These are phyloP conservation scores for Aegilops tauschii DNA, from an alignment of 176 grass and related monocot species.

Conservation along the genomic window DNA sequence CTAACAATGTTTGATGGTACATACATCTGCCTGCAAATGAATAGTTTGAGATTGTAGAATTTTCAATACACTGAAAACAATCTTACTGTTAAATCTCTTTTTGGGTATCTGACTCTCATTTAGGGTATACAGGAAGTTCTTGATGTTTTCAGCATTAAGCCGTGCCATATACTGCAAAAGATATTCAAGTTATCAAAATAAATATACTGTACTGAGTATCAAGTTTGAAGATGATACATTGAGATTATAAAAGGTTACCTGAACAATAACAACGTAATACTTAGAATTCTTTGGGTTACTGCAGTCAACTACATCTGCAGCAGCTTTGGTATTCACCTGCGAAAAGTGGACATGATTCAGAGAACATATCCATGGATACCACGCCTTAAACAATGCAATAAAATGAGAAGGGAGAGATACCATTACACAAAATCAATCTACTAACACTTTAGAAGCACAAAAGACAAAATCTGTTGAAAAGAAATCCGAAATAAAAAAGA, in stretches of 20 bases:
- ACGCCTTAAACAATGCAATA: not conserved
- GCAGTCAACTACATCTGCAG: slow-evolving; percentile 67
- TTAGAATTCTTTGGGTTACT: slow-evolving; percentile 93
- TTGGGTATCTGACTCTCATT: slow-evolving; percentile 78
- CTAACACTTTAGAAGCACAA: not conserved
- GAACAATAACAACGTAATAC: slow-evolving; percentile 93
- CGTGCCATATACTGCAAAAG: slow-evolving; percentile 81
- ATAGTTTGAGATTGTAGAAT: not conserved
- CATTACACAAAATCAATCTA: not conserved
- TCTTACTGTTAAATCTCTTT: slow-evolving; percentile 97
- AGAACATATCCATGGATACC: not conserved
- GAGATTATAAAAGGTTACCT: slow-evolving; percentile 52
- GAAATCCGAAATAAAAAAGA: not conserved
- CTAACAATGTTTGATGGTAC: not conserved
- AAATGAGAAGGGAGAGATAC: too few species aligned
- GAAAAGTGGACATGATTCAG: not conserved
- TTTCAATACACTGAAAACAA: slow-evolving; percentile 21
- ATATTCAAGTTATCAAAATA: slow-evolving; percentile 25
- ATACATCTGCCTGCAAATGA: not conserved
- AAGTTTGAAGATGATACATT: not conserved
- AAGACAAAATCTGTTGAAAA: not conserved
- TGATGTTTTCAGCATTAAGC: slow-evolving; percentile 89
- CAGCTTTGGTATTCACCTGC: slow-evolving; percentile 84
- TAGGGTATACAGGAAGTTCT: slow-evolving; percentile 82
- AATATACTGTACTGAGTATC: not conserved